Percentiles rank a stretch among this genome's conserved stretches.
phyloP scores from a whole-genome alignment of 768 basidiomycete genomes.

The Mycena rosella region DNA sequence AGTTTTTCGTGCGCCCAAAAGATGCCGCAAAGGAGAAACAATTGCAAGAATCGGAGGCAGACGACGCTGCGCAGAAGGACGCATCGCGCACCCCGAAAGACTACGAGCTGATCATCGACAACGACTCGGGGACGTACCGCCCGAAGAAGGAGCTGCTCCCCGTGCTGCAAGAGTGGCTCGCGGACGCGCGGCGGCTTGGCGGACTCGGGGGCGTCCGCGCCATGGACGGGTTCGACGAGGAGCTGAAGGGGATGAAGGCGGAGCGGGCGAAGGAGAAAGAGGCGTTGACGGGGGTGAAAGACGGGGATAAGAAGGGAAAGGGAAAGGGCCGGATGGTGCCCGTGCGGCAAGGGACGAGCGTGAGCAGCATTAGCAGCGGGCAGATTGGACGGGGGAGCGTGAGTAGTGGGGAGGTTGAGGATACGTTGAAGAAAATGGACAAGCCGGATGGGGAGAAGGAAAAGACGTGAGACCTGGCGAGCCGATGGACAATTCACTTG shows the following conservation, averaged over 20 bases:
- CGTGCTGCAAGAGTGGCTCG: conserved; percentile 51
- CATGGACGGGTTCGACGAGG: conserved; percentile 55
- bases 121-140: conserved; percentile 62
- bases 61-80: too few relatives aligned
- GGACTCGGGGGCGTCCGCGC: conserved; percentile 52
- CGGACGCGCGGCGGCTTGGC: conserved; percentile 48
- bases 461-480: too few relatives aligned
- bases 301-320: conserved; percentile 12
- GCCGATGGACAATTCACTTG: too few relatives aligned
- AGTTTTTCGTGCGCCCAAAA: conserved; percentile 55
- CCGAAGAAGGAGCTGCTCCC: conserved; percentile 55
- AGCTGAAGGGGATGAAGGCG: conserved; percentile 30
- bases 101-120: conserved; percentile 62
- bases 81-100: conserved; percentile 43
- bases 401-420: conserved; percentile 24
- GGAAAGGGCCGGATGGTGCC: conserved; percentile 25
- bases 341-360: conserved; percentile 12
- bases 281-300: conserved; percentile 36
- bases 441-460: not conserved
- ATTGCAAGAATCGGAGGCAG: too few relatives aligned
- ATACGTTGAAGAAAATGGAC: conserved; percentile 24
- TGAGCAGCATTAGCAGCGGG: conserved; percentile 27
- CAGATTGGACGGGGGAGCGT: conserved; percentile 16
- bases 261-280: conserved; percentile 41
- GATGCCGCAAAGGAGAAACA: not conserved